Conservation (phyloP, 768 basidiomycete genomes). For the Boletus fagicola region DNA sequence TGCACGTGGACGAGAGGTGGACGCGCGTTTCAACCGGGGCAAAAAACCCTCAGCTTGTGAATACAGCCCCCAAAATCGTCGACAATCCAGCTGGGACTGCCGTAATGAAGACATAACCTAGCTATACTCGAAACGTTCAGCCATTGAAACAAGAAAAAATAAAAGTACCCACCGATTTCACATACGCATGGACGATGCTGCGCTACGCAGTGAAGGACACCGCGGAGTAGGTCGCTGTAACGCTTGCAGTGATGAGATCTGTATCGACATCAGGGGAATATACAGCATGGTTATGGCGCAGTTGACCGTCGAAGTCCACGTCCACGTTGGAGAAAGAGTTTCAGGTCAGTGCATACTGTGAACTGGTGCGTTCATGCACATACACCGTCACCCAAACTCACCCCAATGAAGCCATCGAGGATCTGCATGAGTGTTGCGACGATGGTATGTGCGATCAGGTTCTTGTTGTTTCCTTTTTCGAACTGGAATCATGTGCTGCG, state of each 20-base stretch:
- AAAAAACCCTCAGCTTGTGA: not conserved
- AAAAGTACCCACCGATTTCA: not conserved
- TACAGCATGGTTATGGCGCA: not conserved
- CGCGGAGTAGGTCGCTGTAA: not conserved
- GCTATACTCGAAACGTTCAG: not conserved
- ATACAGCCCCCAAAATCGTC: not conserved
- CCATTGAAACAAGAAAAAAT: not conserved
- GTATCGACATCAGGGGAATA: not conserved
- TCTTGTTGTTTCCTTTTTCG: no score
- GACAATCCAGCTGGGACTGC: no score
- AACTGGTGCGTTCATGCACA: not conserved
- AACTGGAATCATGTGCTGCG: conserved; percentile 3
- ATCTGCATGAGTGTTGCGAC: conserved; percentile 15
- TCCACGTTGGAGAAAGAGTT: not conserved
- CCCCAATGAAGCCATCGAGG: not conserved
- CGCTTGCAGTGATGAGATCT: not conserved
- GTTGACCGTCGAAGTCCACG: not conserved
- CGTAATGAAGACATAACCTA: not conserved
- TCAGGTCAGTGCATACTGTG: not conserved
- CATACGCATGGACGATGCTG: not conserved
- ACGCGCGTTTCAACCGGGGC: not conserved
- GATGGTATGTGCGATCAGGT: not conserved
- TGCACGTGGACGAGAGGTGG: not conserved
- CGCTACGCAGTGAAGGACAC: not conserved
- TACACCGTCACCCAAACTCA: not conserved